phyloP scores from a whole-genome alignment of 2,329 filamentous ascomycete genomes.

The Catunica adiposa region DNA sequence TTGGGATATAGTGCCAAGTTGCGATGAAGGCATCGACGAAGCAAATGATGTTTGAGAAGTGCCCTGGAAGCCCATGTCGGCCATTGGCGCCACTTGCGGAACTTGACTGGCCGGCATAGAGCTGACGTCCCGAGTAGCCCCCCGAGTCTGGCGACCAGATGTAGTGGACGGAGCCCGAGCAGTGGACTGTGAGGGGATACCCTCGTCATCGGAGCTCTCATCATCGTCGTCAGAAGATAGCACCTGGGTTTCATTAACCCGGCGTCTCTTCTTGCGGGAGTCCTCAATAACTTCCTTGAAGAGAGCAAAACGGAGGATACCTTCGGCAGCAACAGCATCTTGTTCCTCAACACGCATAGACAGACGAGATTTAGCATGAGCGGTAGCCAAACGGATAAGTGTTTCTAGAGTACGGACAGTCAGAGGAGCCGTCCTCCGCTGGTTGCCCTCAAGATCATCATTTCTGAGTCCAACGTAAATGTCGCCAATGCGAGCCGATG shows the following conservation, averaged over 20 bases:
- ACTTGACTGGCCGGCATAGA: constrained; percentile 16
- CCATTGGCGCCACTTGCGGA: neutral
- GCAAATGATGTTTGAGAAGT: constrained; percentile 47
- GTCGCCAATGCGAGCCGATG: constrained; percentile 77
- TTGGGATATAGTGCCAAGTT: constrained; percentile 29
- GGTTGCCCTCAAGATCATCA: constrained; percentile 87
- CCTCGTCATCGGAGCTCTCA: constrained; percentile 42
- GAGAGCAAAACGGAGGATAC: constrained; percentile 79
- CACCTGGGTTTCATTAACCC: constrained; percentile 42
- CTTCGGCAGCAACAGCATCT: constrained; percentile 75
- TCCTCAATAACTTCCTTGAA: constrained; percentile 89
- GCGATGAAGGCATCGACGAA: constrained; percentile 64
- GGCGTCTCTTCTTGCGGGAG: constrained; percentile 65
- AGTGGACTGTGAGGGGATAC: constrained; percentile 18
- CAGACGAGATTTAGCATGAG: constrained; percentile 82
- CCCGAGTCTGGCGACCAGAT: constrained; percentile 15
- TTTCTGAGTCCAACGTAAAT: constrained; percentile 88
- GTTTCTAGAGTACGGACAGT: constrained; percentile 96
- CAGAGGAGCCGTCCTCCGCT: constrained; percentile 83
- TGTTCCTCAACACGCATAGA: constrained; percentile 78
- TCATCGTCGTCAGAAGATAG: constrained; percentile 42
- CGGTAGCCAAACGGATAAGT: constrained; percentile 90
- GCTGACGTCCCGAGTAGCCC: constrained; percentile 20
- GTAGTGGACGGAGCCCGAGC: neutral
- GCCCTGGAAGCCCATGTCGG: neutral